Conservation (phyloP, 2,329 filamentous ascomycete genomes). For the Xylariomycetidae sp. region DNA sequence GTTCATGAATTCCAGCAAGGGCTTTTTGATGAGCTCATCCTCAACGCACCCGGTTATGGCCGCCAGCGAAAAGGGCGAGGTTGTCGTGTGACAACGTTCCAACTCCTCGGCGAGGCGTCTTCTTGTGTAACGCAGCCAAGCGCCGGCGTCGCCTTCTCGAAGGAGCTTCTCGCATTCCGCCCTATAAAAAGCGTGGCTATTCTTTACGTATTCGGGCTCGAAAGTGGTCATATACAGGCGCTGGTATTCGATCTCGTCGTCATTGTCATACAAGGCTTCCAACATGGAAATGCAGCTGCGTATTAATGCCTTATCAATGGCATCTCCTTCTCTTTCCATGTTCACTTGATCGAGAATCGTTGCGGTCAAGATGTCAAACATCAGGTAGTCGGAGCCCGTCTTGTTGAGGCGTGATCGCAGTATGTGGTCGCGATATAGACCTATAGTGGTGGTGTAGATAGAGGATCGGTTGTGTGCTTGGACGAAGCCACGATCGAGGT, state of each 20-base stretch:
- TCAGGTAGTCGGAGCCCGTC: constrained; percentile 40
- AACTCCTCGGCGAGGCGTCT: constrained; percentile 74
- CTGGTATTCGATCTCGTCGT: constrained; percentile 69
- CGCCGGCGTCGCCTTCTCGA: constrained; percentile 71
- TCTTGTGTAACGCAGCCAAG: constrained; percentile 74
- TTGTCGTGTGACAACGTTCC: constrained; percentile 75
- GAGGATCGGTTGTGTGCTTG: constrained; percentile 66
- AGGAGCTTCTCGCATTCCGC: constrained; percentile 71
- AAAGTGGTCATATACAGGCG: constrained; percentile 83
- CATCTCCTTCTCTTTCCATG: constrained; percentile 86
- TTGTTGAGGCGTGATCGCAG: constrained; percentile 55
- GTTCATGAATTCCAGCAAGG: constrained; percentile 75
- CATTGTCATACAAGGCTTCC: constrained; percentile 77
- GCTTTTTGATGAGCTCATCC: constrained; percentile 69
- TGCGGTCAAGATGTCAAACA: constrained; percentile 71
- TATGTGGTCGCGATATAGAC: constrained; percentile 82
- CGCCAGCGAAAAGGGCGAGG: constrained; percentile 65
- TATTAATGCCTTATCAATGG: constrained; percentile 78
- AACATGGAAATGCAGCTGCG: constrained; percentile 86
- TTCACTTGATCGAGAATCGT: constrained; percentile 87
- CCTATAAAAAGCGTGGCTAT: constrained; percentile 70
- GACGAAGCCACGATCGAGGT: constrained; percentile 84
- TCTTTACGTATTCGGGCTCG: constrained; percentile 69
- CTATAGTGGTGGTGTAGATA: constrained; percentile 81
- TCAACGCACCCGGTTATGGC: constrained; percentile 79